Evolutionary conservation across 495 filamentous ascomycete species (phyloP).

Genomic region (Clavariopsis aquatica): DNA sequence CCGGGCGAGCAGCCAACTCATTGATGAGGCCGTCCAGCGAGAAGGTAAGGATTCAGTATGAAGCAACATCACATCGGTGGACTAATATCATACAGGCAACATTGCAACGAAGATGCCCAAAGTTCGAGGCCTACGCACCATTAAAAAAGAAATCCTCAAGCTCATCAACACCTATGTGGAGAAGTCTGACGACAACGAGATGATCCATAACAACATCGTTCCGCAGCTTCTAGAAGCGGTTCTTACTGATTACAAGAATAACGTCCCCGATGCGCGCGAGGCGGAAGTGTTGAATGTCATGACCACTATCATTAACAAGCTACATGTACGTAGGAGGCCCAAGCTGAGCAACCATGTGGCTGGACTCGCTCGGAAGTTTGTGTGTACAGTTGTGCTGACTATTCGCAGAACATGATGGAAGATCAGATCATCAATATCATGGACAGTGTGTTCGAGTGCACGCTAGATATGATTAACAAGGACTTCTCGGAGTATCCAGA

Average conservation of each 20-base stretch:
- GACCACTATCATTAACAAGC: constrained; percentile 93
- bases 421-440: constrained; percentile 96
- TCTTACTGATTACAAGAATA: constrained; percentile 92
- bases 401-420: constrained; percentile 78
- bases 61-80: neutral
- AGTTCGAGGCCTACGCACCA: constrained; percentile 90
- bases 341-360: constrained; percentile 49
- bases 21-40: constrained; percentile 82
- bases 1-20: constrained; percentile 88
- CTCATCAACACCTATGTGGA: constrained; percentile 97
- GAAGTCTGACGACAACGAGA: constrained; percentile 93
- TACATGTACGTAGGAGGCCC: constrained; percentile 74
- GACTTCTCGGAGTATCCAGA: constrained; percentile 99
- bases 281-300: constrained; percentile 96
- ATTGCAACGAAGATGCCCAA: constrained; percentile 98
- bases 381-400: constrained; percentile 44
- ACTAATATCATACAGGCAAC: constrained; percentile 57
- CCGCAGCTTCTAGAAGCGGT: constrained; percentile 96
- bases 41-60: constrained; percentile 63
- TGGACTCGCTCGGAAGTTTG: constrained; percentile 29
- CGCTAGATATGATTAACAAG: constrained; percentile 99
- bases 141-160: constrained; percentile 99
- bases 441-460: constrained; percentile 99
- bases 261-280: constrained; percentile 93
- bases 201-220: constrained; percentile 88